phyloP scores from a whole-genome alignment of 2,329 filamentous ascomycete species.

The Phialemonium atrogriseum region DNA sequence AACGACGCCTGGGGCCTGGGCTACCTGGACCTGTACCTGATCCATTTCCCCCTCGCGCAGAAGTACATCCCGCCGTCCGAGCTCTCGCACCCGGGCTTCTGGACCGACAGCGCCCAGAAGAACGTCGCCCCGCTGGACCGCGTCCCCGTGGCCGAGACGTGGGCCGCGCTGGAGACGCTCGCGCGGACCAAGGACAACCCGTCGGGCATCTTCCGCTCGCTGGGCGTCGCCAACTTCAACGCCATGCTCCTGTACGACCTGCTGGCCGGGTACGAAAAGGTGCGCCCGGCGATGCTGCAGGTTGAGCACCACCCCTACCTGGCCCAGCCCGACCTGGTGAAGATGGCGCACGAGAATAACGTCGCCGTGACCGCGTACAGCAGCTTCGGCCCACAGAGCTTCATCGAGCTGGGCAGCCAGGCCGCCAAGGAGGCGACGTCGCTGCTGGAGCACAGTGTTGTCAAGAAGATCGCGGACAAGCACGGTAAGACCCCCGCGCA shows the following conservation, averaged over 20 bases:
- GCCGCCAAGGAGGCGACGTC: slow-evolving; percentile 16
- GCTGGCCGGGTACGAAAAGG: slow-evolving; percentile 47
- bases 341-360: slow-evolving; percentile 46
- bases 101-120: slow-evolving; percentile 31
- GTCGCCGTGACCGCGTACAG: slow-evolving; percentile 59
- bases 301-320: slow-evolving; percentile 65
- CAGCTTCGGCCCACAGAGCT: slow-evolving; percentile 51
- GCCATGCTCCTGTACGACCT: slow-evolving; percentile 51
- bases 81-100: slow-evolving; percentile 30
- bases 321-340: slow-evolving; percentile 46
- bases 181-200: slow-evolving; percentile 29
- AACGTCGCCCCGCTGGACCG: slow-evolving; percentile 32
- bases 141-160: slow-evolving; percentile 46
- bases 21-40: slow-evolving; percentile 63
- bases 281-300: slow-evolving; percentile 48
- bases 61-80: slow-evolving; percentile 33
- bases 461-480: slow-evolving; percentile 45
- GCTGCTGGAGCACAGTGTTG: slow-evolving; percentile 23
- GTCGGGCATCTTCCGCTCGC: slow-evolving; percentile 43
- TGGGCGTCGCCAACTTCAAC: slow-evolving; percentile 55
- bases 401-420: slow-evolving; percentile 22
- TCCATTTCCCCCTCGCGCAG: slow-evolving; percentile 49
- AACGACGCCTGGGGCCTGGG: slow-evolving; percentile 55
- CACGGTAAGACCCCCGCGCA: slow-evolving; percentile 53
- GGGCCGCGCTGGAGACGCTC: slow-evolving; percentile 48